These are phyloP conservation scores for Candida incommunis DNA, from an alignment of 805 yeast genomes.

Conservation along the genomic window DNA sequence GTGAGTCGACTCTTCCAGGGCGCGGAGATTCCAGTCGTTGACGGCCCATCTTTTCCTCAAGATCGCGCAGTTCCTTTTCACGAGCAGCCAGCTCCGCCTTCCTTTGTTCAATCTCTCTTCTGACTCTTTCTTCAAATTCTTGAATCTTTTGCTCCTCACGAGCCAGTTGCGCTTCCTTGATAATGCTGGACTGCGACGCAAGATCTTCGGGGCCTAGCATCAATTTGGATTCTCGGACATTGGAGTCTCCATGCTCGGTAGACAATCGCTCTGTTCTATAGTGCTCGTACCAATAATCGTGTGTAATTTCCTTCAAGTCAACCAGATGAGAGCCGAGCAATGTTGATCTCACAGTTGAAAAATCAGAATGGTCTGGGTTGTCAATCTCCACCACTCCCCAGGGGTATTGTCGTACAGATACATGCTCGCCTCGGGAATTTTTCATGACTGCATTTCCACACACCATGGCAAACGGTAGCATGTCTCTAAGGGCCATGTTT, in stretches of 20 bases:
- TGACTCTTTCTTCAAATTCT: constrained; percentile 25
- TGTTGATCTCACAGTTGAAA: constrained; percentile 42
- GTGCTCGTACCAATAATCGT: constrained; percentile 38
- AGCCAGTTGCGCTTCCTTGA: constrained; percentile 27
- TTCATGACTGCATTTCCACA: constrained; percentile 27
- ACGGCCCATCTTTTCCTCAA: constrained; percentile 15
- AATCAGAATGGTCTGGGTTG: constrained; percentile 25
- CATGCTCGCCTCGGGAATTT: constrained; percentile 20
- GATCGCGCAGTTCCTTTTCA: constrained; percentile 25
- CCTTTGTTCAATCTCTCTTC: constrained; percentile 24
- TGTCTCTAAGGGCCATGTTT: constrained; percentile 26
- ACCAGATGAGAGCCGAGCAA: constrained; percentile 59
- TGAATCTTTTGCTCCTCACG: constrained; percentile 25
- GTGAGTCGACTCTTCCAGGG: not conserved
- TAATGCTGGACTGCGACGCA: constrained; percentile 23
- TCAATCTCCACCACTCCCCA: constrained; percentile 51
- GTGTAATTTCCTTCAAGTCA: constrained; percentile 55
- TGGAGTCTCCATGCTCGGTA: not conserved
- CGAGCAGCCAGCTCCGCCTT: constrained; percentile 23
- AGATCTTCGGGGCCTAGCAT: constrained; percentile 25
- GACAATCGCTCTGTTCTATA: constrained; percentile 59
- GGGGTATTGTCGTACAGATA: constrained; percentile 42
- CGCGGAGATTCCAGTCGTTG: not conserved
- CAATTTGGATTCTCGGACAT: not conserved
- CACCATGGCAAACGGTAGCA: constrained; percentile 50